A percentile compares a stretch with the other conserved stretches of the same genome.
Conservation (phyloP, 2,329 filamentous ascomycete species). For the Diaporthe velutina region DNA sequence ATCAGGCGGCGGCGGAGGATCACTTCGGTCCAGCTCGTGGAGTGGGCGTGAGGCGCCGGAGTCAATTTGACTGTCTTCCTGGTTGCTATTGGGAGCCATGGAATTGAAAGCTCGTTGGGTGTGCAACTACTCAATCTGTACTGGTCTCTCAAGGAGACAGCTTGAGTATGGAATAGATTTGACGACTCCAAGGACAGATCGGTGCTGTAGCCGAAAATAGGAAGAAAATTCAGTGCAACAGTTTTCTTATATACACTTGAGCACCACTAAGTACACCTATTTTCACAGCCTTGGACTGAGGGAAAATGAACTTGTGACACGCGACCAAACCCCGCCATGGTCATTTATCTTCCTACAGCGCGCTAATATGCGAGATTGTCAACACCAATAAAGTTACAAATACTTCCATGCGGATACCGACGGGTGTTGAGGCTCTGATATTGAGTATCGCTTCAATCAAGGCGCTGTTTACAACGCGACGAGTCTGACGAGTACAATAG, state of each 20-base stretch:
- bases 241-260: neutral
- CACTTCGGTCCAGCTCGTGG: neutral
- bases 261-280: neutral
- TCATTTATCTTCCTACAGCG: neutral
- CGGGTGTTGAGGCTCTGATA: neutral
- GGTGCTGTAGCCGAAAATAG: neutral
- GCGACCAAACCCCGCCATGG: too few relatives aligned
- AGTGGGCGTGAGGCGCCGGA: neutral
- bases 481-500: neutral
- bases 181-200: neutral
- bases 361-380: neutral
- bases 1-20: neutral
- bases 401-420: neutral
- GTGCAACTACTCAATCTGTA: neutral
- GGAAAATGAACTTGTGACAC: neutral
- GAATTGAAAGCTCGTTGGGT: neutral
- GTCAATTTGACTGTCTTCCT: neutral
- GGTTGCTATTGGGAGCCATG: neutral
- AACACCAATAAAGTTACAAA: neutral
- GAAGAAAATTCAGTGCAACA: neutral
- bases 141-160: too few relatives aligned
- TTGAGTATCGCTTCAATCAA: neutral
- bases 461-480: neutral
- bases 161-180: too few relatives aligned
- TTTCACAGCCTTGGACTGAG: neutral